Evolutionary conservation across 495 filamentous ascomycete species (phyloP).

Genomic region (Annulohypoxylon maeteangense): DNA sequence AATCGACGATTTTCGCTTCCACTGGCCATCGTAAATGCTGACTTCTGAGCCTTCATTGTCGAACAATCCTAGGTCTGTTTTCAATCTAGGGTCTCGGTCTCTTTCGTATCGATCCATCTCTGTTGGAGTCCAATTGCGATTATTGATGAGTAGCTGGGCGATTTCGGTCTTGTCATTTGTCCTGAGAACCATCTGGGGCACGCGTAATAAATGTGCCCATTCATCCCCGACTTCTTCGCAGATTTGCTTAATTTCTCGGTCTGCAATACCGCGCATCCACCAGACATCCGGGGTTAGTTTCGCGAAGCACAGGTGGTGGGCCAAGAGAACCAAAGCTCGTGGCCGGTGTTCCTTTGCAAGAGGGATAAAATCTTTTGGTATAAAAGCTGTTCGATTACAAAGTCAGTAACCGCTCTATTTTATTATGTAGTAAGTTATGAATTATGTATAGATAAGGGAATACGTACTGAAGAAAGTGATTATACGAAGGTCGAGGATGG

Average conservation of each 20-base stretch:
- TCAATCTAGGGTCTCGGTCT: conserved; percentile 33
- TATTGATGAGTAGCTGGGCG: conserved; percentile 50
- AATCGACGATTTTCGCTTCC: conserved; percentile 23
- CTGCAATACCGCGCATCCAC: conserved; percentile 58
- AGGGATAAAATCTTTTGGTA: conserved; percentile 62
- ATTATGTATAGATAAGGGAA: neutral
- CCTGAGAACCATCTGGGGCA: conserved; percentile 49
- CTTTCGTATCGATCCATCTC: conserved; percentile 33
- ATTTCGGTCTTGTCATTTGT: conserved; percentile 36
- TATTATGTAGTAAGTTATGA: too few relatives aligned
- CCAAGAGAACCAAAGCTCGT: conserved; percentile 63
- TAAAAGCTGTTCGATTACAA: conserved; percentile 47
- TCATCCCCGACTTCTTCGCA: conserved; percentile 46
- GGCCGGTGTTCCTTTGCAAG: conserved; percentile 62
- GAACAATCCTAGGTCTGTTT: conserved; percentile 30
- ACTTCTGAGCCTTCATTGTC: conserved; percentile 36
- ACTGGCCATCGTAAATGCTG: conserved; percentile 29
- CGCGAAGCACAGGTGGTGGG: conserved; percentile 57
- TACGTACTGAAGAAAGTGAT: conserved; percentile 52
- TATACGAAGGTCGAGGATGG: conserved; percentile 53
- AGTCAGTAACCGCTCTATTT: conserved; percentile 50
- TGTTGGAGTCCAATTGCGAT: conserved; percentile 49
- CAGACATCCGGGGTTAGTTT: conserved; percentile 53
- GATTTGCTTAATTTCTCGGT: conserved; percentile 55
- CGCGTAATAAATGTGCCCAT: conserved; percentile 50